These are phyloP conservation scores for Penicillium sp. DNA, from an alignment of 2,329 filamentous ascomycete genomes.

Conservation along the genomic window DNA sequence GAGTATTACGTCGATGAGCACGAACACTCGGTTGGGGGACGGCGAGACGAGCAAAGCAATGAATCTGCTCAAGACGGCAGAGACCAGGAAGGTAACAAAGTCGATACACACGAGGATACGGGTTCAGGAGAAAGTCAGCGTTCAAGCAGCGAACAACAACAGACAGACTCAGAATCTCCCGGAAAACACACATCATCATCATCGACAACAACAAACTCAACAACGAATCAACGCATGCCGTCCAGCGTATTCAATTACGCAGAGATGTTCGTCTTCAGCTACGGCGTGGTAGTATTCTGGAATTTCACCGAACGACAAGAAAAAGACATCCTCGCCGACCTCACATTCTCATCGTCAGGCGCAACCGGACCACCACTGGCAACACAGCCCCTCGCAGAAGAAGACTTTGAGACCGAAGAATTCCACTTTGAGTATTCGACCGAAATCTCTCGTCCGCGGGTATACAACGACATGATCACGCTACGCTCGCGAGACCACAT, in stretches of 20 bases:
- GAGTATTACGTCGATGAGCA: constrained; percentile 73
- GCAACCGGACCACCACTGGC: constrained; percentile 56
- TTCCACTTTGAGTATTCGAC: constrained; percentile 97
- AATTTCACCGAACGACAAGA: constrained; percentile 96
- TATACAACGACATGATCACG: constrained; percentile 99
- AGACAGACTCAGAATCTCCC: constrained; percentile 22
- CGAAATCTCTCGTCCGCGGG: constrained; percentile 77
- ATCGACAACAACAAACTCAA: not conserved
- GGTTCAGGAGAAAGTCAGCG: constrained; percentile 1
- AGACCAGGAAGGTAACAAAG: constrained; percentile 20
- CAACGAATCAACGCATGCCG: constrained; percentile 52
- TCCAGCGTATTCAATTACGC: constrained; percentile 75
- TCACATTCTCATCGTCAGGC: constrained; percentile 69
- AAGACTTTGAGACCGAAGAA: constrained; percentile 94
- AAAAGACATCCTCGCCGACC: constrained; percentile 90
- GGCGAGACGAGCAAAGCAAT: constrained; percentile 16
- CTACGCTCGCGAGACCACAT: constrained; percentile 92
- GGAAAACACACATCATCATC: constrained; percentile 37
- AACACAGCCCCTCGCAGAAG: constrained; percentile 74
- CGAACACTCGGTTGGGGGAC: constrained; percentile 43
- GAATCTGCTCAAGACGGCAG: not conserved
- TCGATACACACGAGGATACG: constrained; percentile 18
- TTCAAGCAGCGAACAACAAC: constrained; percentile 13
- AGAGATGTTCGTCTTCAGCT: constrained; percentile 96
- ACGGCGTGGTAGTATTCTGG: constrained; percentile 98